Conservation (phyloP, 176 grass and related monocot genomes). For the Avena eriantha region DNA sequence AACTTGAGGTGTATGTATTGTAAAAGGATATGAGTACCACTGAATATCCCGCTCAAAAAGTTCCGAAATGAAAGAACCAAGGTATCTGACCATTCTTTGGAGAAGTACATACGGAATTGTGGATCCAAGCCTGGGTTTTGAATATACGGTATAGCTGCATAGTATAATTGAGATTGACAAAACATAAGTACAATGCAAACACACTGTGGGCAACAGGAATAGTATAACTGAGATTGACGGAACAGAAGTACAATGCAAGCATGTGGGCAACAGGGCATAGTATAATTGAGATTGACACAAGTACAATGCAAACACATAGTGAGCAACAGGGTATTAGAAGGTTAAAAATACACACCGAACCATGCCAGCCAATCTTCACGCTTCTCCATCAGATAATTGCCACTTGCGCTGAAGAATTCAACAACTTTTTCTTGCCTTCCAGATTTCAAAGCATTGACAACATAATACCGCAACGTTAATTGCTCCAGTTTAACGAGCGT, state of each 20-base stretch:
- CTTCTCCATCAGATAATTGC: conserved; percentile 72
- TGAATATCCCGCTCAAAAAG: conserved; percentile 92
- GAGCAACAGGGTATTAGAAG: conserved; percentile 37
- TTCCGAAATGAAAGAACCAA: conserved; percentile 86
- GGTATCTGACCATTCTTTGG: conserved; percentile 90
- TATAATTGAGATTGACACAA: conserved; percentile 42
- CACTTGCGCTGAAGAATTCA: conserved; percentile 67
- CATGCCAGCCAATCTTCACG: conserved; percentile 88
- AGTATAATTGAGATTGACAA: conserved; percentile 46
- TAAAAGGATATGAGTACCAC: conserved; percentile 94
- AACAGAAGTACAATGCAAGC: too few species aligned
- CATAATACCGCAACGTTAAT: conserved; percentile 77
- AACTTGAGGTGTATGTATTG: conserved; percentile 8
- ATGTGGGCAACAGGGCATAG: conserved; percentile 39
- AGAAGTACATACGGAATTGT: conserved; percentile 93
- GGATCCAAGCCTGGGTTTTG: conserved; percentile 87
- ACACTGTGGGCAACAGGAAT: background rate
- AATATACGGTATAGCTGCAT: conserved; percentile 94
- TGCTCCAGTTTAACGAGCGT: conserved; percentile 78
- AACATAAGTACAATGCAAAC: conserved; percentile 32
- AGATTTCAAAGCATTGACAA: conserved; percentile 84
- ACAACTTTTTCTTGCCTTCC: conserved; percentile 80
- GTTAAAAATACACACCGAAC: conserved; percentile 70
- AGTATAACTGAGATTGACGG: too few species aligned
- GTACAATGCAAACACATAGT: conserved; percentile 24